Conservation (phyloP, 257 asterid genomes). For the Solanum rostratum region DNA sequence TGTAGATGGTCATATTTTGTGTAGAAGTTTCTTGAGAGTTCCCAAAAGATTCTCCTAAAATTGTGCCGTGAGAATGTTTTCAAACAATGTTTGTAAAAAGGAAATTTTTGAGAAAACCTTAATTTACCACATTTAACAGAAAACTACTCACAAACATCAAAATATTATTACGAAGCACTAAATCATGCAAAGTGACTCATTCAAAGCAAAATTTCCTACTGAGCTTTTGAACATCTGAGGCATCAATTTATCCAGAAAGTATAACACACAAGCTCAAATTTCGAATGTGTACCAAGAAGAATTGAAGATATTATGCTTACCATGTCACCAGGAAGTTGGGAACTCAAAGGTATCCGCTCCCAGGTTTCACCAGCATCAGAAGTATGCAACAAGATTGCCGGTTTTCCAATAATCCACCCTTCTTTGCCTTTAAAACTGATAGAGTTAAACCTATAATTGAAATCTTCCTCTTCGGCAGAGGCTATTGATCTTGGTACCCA, state of each 20-base stretch:
- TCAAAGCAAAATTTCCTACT: neutral
- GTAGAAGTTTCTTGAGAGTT: neutral
- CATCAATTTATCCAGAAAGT: neutral
- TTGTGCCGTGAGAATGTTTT: neutral
- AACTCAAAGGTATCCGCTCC: constrained; percentile 75
- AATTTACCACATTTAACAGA: neutral
- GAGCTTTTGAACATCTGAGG: neutral
- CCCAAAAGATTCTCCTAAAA: neutral
- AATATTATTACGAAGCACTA: neutral
- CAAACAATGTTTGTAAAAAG: neutral
- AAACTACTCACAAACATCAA: neutral
- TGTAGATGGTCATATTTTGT: neutral
- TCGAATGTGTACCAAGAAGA: neutral
- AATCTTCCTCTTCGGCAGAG: constrained; percentile 95
- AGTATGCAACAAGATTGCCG: constrained; percentile 75
- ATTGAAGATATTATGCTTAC: constrained; percentile 25
- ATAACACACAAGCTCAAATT: neutral
- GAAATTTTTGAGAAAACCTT: neutral
- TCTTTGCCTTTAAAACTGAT: constrained; percentile 92
- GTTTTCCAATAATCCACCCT: constrained; percentile 98
- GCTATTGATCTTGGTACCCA: constrained; percentile 81
- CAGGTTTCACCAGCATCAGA: constrained; percentile 80
- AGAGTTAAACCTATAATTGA: constrained; percentile 80
- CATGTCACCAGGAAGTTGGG: constrained; percentile 96
- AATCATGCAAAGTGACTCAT: neutral